Base-by-base conservation (phyloP, 176 grass and related monocot genomes). In the Bothriochloa decipiens region DNA sequence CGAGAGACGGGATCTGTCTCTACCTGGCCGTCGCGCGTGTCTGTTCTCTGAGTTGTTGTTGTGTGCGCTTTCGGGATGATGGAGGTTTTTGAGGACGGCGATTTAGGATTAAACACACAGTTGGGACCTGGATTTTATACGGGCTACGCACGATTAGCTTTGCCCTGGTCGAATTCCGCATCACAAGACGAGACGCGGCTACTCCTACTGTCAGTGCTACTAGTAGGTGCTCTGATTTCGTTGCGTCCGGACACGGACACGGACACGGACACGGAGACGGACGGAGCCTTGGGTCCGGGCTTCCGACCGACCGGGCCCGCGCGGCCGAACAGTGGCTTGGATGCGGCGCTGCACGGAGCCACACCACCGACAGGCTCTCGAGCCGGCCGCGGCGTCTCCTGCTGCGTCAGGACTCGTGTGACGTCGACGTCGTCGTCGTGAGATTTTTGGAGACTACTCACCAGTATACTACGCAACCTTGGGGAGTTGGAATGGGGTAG, bases 111-210 rank as follows among this genome's bases (percentile, higher is more conserved):
- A n/a, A n/a, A n/a, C n/a, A n/a, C n/a, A n/a, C n/a, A n/a, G n/a
- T n/a, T n/a, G n/a, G n/a, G n/a, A n/a, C 29, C 65, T 81, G 79
- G 66, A 70, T 70, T 70, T 81, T 81, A 81, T 81, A 69, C 28
- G 78, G 39, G 39, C 5, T 40, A 40, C 37, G 37, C 0, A 7
- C 5, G 43, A 73, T 45, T 28, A 45, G 11, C 8, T 42, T 20
- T 36, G 70, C 70, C 69, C n/a, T 42, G 11, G 69, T 36, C 35
- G 35, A 14, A 72, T 72, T 28, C 40, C 69, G 40, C 40, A 1
- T n/a, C 40, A 25, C 39, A 10, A 71, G 22, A 27, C 71, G 46
- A 71, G 22, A 27, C 71, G 46, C 58, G 18, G 20, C 40, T 74
- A 11, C 71, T 66, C 15, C 76, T 79, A 65, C 76, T 80, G 77